Percentiles rank a stretch among this genome's conserved stretches.
These are phyloP conservation scores for Acer campestre DNA, from an alignment of 345 rosid species.

Conservation along the genomic window DNA sequence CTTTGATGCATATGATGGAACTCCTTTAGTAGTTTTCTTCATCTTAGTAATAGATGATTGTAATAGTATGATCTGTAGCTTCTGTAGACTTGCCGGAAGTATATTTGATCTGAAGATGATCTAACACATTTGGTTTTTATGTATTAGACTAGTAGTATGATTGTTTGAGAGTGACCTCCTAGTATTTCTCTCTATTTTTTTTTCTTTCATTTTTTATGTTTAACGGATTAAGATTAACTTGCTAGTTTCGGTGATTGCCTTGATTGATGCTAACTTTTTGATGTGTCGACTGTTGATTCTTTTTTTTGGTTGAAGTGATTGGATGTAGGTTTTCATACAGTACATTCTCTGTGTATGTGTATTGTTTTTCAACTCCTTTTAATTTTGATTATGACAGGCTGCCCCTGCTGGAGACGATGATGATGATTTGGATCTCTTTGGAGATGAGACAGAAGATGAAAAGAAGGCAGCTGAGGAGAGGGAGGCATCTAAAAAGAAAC, in stretches of 20 bases:
- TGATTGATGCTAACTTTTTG: neutral
- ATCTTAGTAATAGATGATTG: too few species aligned
- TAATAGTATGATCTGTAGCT: too few species aligned
- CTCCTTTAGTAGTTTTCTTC: too few species aligned
- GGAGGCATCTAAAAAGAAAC: conserved; percentile 71
- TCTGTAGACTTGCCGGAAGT: neutral
- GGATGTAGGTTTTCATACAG: neutral
- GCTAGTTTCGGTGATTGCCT: neutral
- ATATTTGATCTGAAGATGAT: neutral
- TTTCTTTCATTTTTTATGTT: too few species aligned
- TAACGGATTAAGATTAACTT: neutral
- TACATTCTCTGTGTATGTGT: too few species aligned
- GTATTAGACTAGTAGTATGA: neutral
- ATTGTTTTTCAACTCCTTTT: neutral
- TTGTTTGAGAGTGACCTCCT: neutral
- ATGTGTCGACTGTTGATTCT: neutral
- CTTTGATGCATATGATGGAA: neutral
- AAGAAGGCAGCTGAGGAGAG: conserved; percentile 94
- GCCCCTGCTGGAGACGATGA: conserved; percentile 73
- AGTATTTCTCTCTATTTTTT: too few species aligned
- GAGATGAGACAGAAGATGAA: conserved; percentile 95
- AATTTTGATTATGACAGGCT: conserved; percentile 22
- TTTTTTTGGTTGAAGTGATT: neutral
- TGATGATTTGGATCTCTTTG: conserved; percentile 90
- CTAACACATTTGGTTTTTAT: neutral